These are phyloP conservation scores for Carallia brachiata DNA, from an alignment of 345 rosid species.

Conservation along the genomic window DNA sequence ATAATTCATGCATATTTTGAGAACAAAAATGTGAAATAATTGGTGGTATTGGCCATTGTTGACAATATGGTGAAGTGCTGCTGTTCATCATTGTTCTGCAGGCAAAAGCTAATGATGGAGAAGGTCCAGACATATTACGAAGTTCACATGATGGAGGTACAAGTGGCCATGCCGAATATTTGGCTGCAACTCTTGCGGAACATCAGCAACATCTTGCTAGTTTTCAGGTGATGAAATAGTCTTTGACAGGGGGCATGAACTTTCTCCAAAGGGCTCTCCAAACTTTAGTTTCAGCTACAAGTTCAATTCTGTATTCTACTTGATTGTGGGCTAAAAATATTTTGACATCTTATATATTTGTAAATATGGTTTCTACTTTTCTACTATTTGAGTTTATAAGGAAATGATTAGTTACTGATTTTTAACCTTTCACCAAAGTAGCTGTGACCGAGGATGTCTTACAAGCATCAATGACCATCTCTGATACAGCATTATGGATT, in stretches of 20 bases:
- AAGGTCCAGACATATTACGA: constrained; percentile 94
- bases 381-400: constrained; percentile 2
- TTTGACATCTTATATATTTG: background rate
- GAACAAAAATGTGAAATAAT: too few relatives aligned
- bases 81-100: constrained; percentile 28
- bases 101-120: constrained; percentile 98
- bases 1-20: too few relatives aligned
- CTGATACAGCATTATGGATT: background rate
- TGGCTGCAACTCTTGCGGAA: constrained; percentile 85
- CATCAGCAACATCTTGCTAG: constrained; percentile 98
- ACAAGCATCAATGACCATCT: background rate
- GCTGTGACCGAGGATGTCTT: background rate
- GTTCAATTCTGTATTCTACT: background rate
- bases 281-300: background rate
- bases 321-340: background rate
- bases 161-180: constrained; percentile 88
- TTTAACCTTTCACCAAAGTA: background rate
- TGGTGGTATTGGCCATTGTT: too few relatives aligned
- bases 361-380: constrained; percentile 1
- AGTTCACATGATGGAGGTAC: constrained; percentile 68
- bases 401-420: background rate
- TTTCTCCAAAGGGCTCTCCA: background rate
- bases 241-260: background rate
- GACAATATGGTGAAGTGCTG: background rate
- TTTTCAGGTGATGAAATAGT: constrained; percentile 65